A percentile compares a stretch with the other conserved stretches of the same genome.
phyloP scores from a whole-genome alignment of 495 filamentous ascomycete genomes.

The Aspergillus taichungensis region DNA sequence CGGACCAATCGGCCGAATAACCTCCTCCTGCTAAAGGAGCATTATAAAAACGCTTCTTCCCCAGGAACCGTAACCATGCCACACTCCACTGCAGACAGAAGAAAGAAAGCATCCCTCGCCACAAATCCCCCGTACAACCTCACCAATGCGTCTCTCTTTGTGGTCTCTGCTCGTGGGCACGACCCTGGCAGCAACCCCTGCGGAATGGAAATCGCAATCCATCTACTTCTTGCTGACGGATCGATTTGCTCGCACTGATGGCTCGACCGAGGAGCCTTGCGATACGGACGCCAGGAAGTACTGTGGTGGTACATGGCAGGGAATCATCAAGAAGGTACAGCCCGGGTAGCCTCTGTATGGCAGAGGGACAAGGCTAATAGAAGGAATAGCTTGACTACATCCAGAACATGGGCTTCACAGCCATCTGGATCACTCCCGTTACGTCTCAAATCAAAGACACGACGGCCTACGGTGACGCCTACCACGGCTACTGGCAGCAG shows the following conservation, averaged over 20 bases:
- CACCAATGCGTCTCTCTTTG: neutral
- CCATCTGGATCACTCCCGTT: constrained; percentile 76
- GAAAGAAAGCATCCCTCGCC: neutral
- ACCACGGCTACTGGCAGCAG: constrained; percentile 72
- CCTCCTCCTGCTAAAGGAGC: too few species aligned
- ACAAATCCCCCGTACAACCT: neutral
- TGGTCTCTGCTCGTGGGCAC: constrained; percentile 11
- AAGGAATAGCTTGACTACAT: constrained; percentile 41
- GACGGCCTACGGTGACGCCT: constrained; percentile 47
- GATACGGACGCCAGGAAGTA: constrained; percentile 44
- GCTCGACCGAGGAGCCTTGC: constrained; percentile 48
- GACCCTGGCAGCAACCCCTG: constrained; percentile 32
- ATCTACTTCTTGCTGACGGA: constrained; percentile 74
- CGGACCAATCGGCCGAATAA: too few species aligned
- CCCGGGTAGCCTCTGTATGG: neutral
- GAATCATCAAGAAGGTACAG: constrained; percentile 56
- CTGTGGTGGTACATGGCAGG: constrained; percentile 69
- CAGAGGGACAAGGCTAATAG: constrained; percentile 2
- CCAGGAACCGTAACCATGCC: too few species aligned
- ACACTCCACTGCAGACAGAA: neutral
- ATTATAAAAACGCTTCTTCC: too few species aligned
- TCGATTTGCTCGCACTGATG: constrained; percentile 61
- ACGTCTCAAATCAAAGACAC: constrained; percentile 48
- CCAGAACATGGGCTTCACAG: constrained; percentile 71
- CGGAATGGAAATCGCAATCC: constrained; percentile 52